These are phyloP conservation scores for Prunus salicina DNA, from an alignment of 306 rosid species.

Conservation along the genomic window DNA sequence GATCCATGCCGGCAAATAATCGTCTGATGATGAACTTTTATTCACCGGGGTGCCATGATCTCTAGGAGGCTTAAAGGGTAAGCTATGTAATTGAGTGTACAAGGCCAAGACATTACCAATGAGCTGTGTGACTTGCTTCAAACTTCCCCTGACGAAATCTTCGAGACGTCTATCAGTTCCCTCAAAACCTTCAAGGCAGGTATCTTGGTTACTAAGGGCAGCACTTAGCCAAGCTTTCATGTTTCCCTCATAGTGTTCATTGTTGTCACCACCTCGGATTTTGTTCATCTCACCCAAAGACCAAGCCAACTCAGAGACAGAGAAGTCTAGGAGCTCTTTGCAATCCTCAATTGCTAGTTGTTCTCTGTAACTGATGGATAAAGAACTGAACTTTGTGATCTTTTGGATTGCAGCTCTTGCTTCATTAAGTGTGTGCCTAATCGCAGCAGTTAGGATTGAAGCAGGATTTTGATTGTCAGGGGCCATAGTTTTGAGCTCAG, in stretches of 20 bases:
- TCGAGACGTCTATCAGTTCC: conserved; percentile 78
- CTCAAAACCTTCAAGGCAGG: conserved; percentile 94
- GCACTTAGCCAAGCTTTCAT: conserved; percentile 94
- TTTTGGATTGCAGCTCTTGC: conserved; percentile 58
- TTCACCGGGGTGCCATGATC: conserved; percentile 4
- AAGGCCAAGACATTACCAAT: conserved; percentile 70
- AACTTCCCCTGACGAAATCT: conserved; percentile 69
- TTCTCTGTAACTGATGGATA: conserved; percentile 67
- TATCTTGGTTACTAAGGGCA: conserved; percentile 92
- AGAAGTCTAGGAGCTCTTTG: conserved; percentile 87
- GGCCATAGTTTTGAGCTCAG: conserved; percentile 43
- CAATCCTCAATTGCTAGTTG: conserved; percentile 84
- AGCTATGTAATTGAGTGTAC: conserved; percentile 62
- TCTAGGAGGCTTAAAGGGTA: conserved; percentile 57
- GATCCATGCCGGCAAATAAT: conserved; percentile 70
- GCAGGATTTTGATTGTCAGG: conserved; percentile 22
- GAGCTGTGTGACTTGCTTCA: conserved; percentile 77
- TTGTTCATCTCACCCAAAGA: conserved; percentile 71
- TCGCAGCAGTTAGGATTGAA: conserved; percentile 66
- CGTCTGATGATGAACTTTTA: background rate
- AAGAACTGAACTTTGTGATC: conserved; percentile 60
- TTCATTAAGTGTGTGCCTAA: conserved; percentile 56
- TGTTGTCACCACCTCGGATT: conserved; percentile 48
- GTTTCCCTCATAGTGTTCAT: conserved; percentile 51
- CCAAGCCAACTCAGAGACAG: conserved; percentile 84